Percentiles rank a stretch among this genome's conserved stretches.
phyloP scores from a whole-genome alignment of 306 rosid species.

The Pterocarpus santalinus region DNA sequence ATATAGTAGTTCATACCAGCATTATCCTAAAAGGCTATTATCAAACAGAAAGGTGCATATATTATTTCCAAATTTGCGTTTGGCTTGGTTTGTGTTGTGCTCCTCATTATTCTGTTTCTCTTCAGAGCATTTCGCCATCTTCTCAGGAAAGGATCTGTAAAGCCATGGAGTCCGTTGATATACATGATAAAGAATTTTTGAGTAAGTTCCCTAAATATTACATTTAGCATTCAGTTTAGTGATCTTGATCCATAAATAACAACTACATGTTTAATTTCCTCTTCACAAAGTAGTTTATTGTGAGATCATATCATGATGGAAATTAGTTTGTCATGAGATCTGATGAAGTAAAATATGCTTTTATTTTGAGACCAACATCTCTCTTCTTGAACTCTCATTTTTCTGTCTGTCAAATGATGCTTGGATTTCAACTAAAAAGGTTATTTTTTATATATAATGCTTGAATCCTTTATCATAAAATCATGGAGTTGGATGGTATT shows the following conservation, averaged over 20 bases:
- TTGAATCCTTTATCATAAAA: background rate
- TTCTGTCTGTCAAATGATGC: background rate
- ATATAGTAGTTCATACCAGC: slow-evolving; percentile 46
- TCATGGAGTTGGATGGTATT: background rate
- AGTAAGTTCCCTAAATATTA: slow-evolving; percentile 56
- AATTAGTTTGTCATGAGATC: too few species aligned
- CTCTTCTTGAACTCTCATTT: slow-evolving; percentile 1
- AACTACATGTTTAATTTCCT: background rate
- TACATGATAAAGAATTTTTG: slow-evolving; percentile 49
- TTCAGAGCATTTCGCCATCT: slow-evolving; percentile 83
- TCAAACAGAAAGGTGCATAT: slow-evolving; percentile 73
- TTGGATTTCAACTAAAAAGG: background rate
- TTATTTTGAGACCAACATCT: background rate
- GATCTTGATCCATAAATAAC: slow-evolving; percentile 14
- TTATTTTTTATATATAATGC: background rate
- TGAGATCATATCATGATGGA: too few species aligned
- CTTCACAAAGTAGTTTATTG: too few species aligned
- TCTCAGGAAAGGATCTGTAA: slow-evolving; percentile 81
- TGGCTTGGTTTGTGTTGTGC: slow-evolving; percentile 44
- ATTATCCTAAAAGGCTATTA: slow-evolving; percentile 70
- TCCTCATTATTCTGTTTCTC: slow-evolving; percentile 49
- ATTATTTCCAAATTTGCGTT: slow-evolving; percentile 27
- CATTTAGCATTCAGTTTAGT: background rate
- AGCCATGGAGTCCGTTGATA: slow-evolving; percentile 67
- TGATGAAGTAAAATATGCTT: slow-evolving; percentile 4